Conservation (phyloP, 352 stramenopile species). For the Globisporangium cylindrosporum region DNA sequence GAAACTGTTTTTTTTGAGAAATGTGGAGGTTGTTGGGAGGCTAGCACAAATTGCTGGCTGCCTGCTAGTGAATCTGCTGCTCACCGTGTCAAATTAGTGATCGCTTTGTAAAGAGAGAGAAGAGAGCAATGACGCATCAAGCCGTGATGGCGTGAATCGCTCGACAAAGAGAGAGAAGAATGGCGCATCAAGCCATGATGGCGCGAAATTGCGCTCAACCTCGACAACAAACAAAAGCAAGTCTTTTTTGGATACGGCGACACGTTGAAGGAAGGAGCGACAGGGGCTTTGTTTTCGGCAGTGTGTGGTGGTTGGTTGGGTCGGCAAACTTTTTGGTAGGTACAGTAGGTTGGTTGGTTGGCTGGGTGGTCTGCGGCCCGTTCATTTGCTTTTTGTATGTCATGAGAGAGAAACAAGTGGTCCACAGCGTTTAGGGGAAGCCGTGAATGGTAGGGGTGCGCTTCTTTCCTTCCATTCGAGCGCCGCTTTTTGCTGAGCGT, state of each 20-base stretch:
- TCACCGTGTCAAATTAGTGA: background rate
- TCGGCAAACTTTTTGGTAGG: background rate
- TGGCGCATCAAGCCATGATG: too few relatives aligned
- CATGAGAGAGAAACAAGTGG: background rate
- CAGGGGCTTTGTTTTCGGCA: background rate
- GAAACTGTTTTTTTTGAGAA: background rate
- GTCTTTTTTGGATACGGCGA: background rate
- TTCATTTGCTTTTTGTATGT: background rate
- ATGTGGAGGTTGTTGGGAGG: too few relatives aligned
- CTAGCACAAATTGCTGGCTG: background rate
- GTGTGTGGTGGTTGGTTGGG: background rate
- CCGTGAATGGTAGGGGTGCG: background rate
- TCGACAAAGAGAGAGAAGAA: too few relatives aligned
- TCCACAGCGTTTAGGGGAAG: background rate
- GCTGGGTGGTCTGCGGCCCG: background rate
- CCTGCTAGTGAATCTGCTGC: background rate
- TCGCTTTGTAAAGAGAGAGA: background rate
- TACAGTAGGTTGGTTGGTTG: conserved; percentile 1
- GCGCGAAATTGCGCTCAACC: background rate
- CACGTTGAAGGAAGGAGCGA: background rate
- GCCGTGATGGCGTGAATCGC: background rate
- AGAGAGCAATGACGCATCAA: background rate
- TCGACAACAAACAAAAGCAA: background rate
- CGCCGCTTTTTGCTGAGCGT: background rate
- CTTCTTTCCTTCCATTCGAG: background rate